Base-by-base conservation (phyloP, 202 grass and related monocot genomes). In the Musa balbisiana region DNA sequence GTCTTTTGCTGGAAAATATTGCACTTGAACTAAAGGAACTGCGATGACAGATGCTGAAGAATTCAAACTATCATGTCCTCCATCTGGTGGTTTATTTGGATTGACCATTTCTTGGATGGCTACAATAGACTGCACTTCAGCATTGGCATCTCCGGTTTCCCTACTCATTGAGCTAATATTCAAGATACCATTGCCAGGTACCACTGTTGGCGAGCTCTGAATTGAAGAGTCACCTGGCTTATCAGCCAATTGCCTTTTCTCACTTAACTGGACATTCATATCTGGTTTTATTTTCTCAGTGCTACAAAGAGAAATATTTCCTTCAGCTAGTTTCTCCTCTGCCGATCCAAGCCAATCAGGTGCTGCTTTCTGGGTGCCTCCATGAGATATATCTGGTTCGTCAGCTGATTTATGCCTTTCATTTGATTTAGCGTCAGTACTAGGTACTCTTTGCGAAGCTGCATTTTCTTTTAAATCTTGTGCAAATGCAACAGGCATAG, bases 321-420 rank as follows among this genome's bases (percentile, higher is more conserved):
- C 69, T 69, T 70, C 52, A 49, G 21, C 55, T 25, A 64, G 25
- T 62, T 51, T 49, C 4, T 87, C 83, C 70, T 89, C 86, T 81
- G 67, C 19, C 26, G 66, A 55, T 74, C 52, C 75, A 79, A 69
- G 11, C n/a, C 53, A 71, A 84, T 59, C 56, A 76, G 53, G 69
- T 80, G 25, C 49, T 60, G 20, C 17, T 75, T 83, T 79, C 49
- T 82, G 80, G 67, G 19, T 24, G 25, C 69, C 52, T 73, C 16
- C 65, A 82, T 19, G 54, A 50, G 72, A 84, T 50, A 54, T 71
- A 76, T 73, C 64, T 85, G 82, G 80, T 71, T 84, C 89, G 77
- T 83, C 87, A 78, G 79, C 72, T 82, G 85, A 49, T 83, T 87
- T 82, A 71, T 84, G 79, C 58, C 80, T 91, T 73, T 78, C 84